phyloP scores from a whole-genome alignment of 768 basidiomycete species.

The Suillus placidus region DNA sequence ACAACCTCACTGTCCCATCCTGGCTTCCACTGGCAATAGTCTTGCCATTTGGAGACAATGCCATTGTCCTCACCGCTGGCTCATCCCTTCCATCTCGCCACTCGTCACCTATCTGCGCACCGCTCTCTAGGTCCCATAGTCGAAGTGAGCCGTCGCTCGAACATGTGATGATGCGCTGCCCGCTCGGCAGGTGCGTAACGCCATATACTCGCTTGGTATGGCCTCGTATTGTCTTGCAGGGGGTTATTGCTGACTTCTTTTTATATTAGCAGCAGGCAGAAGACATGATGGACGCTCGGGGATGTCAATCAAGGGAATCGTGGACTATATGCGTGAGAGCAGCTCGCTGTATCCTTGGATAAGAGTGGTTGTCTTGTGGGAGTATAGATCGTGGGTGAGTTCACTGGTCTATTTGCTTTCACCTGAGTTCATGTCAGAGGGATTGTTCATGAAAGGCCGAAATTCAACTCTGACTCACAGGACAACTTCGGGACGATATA shows the following conservation, averaged over 20 bases:
- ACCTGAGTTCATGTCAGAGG: not conserved
- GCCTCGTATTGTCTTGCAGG: not conserved
- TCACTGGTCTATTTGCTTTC: not conserved
- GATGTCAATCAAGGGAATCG: not conserved
- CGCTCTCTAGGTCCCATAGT: too few species aligned
- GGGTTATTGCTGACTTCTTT: not conserved
- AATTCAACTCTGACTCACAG: not conserved
- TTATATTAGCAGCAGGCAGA: too few species aligned
- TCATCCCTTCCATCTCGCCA: not conserved
- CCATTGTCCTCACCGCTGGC: not conserved
- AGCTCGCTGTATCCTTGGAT: not conserved
- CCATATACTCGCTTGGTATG: rapidly evolving
- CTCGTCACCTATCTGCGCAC: not conserved
- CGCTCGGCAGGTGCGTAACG: not conserved
- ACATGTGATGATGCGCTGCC: not conserved
- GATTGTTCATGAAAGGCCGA: not conserved
- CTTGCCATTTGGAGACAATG: not conserved
- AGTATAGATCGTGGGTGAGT: not conserved
- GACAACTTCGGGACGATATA: not conserved
- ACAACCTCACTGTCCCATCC: not conserved
- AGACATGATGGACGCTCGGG: not conserved
- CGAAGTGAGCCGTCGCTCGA: too few species aligned
- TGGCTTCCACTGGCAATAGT: not conserved
- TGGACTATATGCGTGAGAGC: not conserved
- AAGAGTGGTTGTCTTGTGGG: not conserved